Base-by-base conservation (phyloP, 2,329 filamentous ascomycete genomes). In the Diaporthe amygdali region DNA sequence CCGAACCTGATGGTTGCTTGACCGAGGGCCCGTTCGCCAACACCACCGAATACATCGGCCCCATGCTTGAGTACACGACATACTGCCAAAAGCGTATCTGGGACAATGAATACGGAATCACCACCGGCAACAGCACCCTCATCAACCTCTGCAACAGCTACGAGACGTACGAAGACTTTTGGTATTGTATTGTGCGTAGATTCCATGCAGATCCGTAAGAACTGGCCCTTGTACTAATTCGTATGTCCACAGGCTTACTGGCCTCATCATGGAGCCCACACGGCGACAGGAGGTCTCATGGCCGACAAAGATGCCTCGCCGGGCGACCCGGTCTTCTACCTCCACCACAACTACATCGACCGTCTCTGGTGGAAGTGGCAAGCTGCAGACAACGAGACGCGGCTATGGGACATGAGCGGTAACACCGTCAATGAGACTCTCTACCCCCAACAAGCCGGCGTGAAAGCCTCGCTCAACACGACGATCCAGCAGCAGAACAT, bases 301-400 rank as follows among this genome's bases (percentile, higher is more conserved):
- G 39, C 59, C 25, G 67, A 69, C 55, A 47, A 41, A 22, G 55
- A 59, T 44, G 66, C 73, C 47, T 68, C 63, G 9, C 52, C 69
- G 1, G 68, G 69, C 15, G 81, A 82, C 54, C 81, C 80, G 37
- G 77, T 71, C 10, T 82, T 82, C 72, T 82, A 77, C 63, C 70
- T 81, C 0, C 79, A 81, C 56, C 79, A 82, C 73, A 73, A 73
- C 27, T 78, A 79, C 75, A 71, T 81, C 8, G 75, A 76, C 73
- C 72, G 74, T 12, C 61, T 74, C 9, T 76, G 74, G 75, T 71
- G 69, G 71, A 71, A 75, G 46, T 76, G 74, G 74, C 76, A 78
- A 70, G 55, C 64, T 10, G 64, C 22, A 6, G 41, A 49, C n/a
- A 12, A n/a, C 7, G 27, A 56, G 20, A 17, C 39, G 15, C 37